Evolutionary conservation across 2,329 filamentous ascomycete genomes (phyloP), one percentile per base, ranked within the genome.

Genomic region (Fusarium xyrophilum): DNA sequence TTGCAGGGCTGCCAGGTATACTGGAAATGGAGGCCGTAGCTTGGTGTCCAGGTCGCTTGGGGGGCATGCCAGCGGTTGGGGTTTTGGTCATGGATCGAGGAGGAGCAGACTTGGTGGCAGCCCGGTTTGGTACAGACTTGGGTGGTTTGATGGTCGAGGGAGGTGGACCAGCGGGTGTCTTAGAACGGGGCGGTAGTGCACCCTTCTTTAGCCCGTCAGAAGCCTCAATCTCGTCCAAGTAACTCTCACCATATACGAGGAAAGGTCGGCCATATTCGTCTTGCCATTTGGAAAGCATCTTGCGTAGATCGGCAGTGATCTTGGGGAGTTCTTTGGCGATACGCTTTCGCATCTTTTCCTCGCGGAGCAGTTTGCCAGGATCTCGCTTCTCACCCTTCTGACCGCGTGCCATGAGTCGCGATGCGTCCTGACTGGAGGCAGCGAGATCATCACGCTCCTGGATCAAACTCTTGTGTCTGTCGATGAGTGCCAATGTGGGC

Each of bases 341-440:
- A 60, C 94, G 88, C 86, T 99, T 99, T 63, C 96, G 89, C 93
- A 97, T 97, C 86, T 98, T 99, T 82, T 99, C 96, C 77, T 99
- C 96, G 32, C 96, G 88, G 54, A 99, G 84, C 19, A 99, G 85
- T 80, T 97, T 96, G 52, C 93, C 95, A 5, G 96, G 96, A 76
- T 99, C 96, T 67, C 96, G 92, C 79, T 90, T 93, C 82, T 98
- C 95, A 56, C 95, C 95, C 81, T 97, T 97, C 71, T 93, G 90
- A 5, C 94, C 94, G 64, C 95, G 93, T 73, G 89, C 88, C 90
- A 98, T 93, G 32, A 99, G 84, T 44, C 96, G 90, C 10, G 95
- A 97, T 17, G 96, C 94, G 78, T 99, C 96, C 76, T 97, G 94
- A 73, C 93, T 97, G 4, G 95, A 97, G 43, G 91, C 87, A n/a